Conservation (phyloP, 129 eudicot species). For the Oenanthe sinensis region DNA sequence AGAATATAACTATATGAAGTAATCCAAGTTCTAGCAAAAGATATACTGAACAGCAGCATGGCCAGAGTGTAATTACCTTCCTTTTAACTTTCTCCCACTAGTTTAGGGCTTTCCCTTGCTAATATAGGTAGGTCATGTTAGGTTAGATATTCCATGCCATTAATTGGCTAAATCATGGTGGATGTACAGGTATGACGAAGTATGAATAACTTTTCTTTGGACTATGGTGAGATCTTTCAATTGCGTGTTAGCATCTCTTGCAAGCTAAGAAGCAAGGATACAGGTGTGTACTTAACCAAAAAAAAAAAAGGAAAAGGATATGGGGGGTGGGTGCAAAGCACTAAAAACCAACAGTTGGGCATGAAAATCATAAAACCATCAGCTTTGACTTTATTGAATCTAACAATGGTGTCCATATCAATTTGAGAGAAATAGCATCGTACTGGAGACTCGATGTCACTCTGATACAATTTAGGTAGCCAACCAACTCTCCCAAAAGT, state of each 20-base stretch:
- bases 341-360: too few relatives aligned
- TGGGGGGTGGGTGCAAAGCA: too few relatives aligned
- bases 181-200: background rate
- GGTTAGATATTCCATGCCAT: background rate
- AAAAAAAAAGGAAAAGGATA: too few relatives aligned
- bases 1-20: background rate
- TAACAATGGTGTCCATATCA: background rate
- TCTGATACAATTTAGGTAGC: background rate
- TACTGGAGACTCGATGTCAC: background rate
- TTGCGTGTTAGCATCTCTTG: background rate
- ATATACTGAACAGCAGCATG: background rate
- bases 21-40: background rate
- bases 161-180: background rate
- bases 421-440: background rate
- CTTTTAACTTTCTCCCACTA: background rate
- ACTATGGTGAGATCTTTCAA: background rate
- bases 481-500: conserved; percentile 2
- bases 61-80: background rate
- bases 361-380: background rate
- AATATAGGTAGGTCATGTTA: background rate
- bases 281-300: background rate
- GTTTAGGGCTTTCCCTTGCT: background rate
- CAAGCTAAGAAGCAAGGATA: background rate
- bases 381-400: background rate
- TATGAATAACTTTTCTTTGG: background rate